Percentiles rank a stretch among this genome's conserved stretches.
These are phyloP conservation scores for Podila minutissima DNA, from an alignment of 192 early-diverging fungal genomes.

Conservation along the genomic window DNA sequence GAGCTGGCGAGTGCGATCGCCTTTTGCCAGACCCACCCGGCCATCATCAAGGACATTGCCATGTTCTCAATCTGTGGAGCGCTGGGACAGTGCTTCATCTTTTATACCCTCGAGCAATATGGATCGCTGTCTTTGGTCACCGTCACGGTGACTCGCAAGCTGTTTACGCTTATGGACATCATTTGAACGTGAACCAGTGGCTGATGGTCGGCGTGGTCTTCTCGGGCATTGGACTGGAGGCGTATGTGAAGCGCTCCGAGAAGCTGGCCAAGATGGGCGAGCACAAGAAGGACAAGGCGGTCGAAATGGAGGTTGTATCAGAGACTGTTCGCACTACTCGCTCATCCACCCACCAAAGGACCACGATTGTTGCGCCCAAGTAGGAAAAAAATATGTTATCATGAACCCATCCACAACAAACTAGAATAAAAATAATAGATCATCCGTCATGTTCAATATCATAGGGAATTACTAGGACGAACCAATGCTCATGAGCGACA, in stretches of 20 bases:
- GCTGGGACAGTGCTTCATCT: conserved; percentile 98
- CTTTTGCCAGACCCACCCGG: conserved; percentile 84
- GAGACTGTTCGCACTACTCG: not conserved
- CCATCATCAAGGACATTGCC: conserved; percentile 82
- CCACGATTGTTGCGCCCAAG: conserved; percentile 34
- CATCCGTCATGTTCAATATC: too few relatives aligned
- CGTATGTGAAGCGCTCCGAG: conserved; percentile 71
- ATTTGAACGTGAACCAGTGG: conserved; percentile 87
- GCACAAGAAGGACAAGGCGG: not conserved
- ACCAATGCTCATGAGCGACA: too few relatives aligned
- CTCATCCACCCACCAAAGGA: conserved; percentile 15
- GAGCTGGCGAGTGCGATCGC: conserved; percentile 79
- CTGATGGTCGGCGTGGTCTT: conserved; percentile 87
- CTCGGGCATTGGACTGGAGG: conserved; percentile 82
- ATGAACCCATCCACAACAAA: not conserved
- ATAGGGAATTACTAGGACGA: too few relatives aligned
- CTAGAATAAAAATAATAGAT: not conserved
- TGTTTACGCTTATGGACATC: conserved; percentile 93
- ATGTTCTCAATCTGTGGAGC: conserved; percentile 94
- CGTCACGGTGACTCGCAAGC: conserved; percentile 95
- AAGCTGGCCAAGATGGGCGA: conserved; percentile 49
- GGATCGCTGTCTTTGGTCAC: conserved; percentile 93
- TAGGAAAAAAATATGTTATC: not conserved
- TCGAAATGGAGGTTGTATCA: not conserved
- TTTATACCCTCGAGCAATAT: conserved; percentile 90